phyloP scores from a whole-genome alignment of 2,329 filamentous ascomycete genomes.

The Fusarium piperis region DNA sequence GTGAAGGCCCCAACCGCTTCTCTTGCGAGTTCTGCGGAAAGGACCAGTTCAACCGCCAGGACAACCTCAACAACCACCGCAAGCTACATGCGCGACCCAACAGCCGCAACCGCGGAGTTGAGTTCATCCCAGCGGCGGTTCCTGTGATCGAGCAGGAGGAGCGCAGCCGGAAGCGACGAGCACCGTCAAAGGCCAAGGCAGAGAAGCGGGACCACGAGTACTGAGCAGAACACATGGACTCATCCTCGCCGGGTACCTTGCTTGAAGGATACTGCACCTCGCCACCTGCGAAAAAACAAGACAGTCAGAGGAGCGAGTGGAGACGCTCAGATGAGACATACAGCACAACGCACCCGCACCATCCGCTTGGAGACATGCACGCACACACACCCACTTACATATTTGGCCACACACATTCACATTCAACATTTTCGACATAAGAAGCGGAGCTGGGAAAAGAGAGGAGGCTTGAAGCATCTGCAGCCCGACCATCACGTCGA shows the following conservation, averaged over 20 bases:
- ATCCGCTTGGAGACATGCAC: slow-evolving; percentile 19
- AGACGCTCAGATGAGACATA: slow-evolving; percentile 36
- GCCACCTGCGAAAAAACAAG: slow-evolving; percentile 18
- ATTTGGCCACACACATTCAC: slow-evolving; percentile 34
- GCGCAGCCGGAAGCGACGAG: slow-evolving; percentile 52
- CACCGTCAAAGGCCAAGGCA: slow-evolving; percentile 50
- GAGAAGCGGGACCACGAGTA: slow-evolving; percentile 47
- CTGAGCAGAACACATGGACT: slow-evolving; percentile 27
- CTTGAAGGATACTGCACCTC: slow-evolving; percentile 22
- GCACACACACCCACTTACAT: slow-evolving; percentile 23
- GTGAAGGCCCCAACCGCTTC: slow-evolving; percentile 52
- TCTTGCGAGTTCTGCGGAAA: slow-evolving; percentile 55
- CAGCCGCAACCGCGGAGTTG: slow-evolving; percentile 51
- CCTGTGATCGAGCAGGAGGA: slow-evolving; percentile 53
- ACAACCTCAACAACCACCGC: slow-evolving; percentile 55
- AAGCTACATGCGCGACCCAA: slow-evolving; percentile 53
- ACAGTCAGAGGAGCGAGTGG: slow-evolving; percentile 19
- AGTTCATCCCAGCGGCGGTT: slow-evolving; percentile 53
- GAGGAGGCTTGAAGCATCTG: slow-evolving; percentile 18
- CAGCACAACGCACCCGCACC: slow-evolving; percentile 19
- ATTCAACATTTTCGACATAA: slow-evolving; percentile 28
- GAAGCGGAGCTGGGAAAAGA: slow-evolving; percentile 17
- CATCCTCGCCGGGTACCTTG: slow-evolving; percentile 35
- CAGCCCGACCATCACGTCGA: slow-evolving; percentile 6
- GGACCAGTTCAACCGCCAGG: slow-evolving; percentile 53